Evolutionary conservation across 2,329 filamentous ascomycete genomes (phyloP).

Genomic region (Thelonectria olida): DNA sequence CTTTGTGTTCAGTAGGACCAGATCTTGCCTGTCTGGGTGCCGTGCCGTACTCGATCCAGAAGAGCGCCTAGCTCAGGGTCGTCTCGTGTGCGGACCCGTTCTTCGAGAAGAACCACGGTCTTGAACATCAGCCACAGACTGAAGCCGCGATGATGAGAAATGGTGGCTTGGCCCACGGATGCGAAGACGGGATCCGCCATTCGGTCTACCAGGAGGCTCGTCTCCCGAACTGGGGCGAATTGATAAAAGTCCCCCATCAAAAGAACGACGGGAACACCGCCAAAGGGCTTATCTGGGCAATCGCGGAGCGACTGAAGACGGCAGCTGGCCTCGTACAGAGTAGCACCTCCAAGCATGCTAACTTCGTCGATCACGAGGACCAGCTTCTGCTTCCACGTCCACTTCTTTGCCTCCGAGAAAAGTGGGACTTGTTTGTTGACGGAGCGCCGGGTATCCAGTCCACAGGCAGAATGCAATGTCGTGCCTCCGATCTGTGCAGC

Average conservation of each 20-base stretch:
- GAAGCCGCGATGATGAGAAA: conserved; percentile 14
- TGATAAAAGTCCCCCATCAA: conserved; percentile 25
- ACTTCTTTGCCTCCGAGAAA: conserved; percentile 18
- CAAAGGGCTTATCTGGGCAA: conserved; percentile 19
- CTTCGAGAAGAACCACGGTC: conserved; percentile 19
- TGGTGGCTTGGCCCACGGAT: conserved; percentile 5
- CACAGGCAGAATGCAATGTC: too few relatives aligned
- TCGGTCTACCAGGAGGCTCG: conserved; percentile 15
- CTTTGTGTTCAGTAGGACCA: conserved; percentile 2
- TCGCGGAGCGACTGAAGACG: conserved; percentile 12
- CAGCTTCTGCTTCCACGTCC: conserved; percentile 21
- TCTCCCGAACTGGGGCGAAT: conserved; percentile 15
- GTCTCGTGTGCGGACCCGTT: conserved; percentile 16
- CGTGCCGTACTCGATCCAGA: conserved; percentile 16
- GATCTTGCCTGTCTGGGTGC: conserved; percentile 9
- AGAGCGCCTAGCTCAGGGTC: conserved; percentile 21
- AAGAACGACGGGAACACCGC: conserved; percentile 17
- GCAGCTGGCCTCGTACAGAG: conserved; percentile 13
- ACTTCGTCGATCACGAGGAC: conserved; percentile 20
- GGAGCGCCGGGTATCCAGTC: too few relatives aligned
- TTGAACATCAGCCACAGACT: conserved; percentile 22
- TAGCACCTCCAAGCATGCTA: conserved; percentile 17
- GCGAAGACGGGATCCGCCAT: neutral
- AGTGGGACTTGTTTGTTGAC: conserved; percentile 1
- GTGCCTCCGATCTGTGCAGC: too few relatives aligned